These are phyloP conservation scores for Chaetomiaceae sp. DNA, from an alignment of 2,329 filamentous ascomycete genomes.

Conservation along the genomic window DNA sequence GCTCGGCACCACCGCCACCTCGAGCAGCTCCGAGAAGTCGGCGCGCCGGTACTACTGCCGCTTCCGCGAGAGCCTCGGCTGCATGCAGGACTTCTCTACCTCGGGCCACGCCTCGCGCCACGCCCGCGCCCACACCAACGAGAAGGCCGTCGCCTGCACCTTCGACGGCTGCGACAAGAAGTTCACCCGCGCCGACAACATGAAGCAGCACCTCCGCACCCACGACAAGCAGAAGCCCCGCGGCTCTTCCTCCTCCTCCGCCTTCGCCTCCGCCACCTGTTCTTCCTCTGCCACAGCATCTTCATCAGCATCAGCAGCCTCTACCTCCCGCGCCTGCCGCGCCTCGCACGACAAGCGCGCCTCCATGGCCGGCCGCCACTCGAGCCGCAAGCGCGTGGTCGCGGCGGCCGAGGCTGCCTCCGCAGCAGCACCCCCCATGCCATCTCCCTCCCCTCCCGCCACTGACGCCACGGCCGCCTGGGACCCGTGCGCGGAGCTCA, in stretches of 20 bases:
- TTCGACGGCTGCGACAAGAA: slow-evolving; percentile 69
- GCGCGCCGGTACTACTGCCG: slow-evolving; percentile 69
- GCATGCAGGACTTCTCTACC: slow-evolving; percentile 75
- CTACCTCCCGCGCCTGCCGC: no score
- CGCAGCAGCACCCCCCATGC: no score
- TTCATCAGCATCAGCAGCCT: slow-evolving; percentile 7
- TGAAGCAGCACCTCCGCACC: slow-evolving; percentile 78
- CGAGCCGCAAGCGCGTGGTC: slow-evolving; percentile 4
- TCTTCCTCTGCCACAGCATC: neutral
- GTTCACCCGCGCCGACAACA: slow-evolving; percentile 78
- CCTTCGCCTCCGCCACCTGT: slow-evolving; percentile 16
- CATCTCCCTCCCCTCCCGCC: no score
- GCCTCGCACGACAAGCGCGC: neutral
- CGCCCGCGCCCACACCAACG: slow-evolving; percentile 76
- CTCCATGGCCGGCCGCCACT: no score
- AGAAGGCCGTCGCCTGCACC: slow-evolving; percentile 66
- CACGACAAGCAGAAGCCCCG: slow-evolving; percentile 61
- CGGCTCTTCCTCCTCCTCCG: slow-evolving; percentile 29
- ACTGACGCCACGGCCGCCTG: no score
- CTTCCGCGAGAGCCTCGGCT: slow-evolving; percentile 63
- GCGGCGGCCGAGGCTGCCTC: no score
- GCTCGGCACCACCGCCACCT: slow-evolving; percentile 33
- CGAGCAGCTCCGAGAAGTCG: slow-evolving; percentile 52
- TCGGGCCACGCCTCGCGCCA: slow-evolving; percentile 81
- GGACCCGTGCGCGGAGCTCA: neutral